Evolutionary conservation across 2,329 filamentous ascomycete species (phyloP).

Genomic region (Ophiostoma australiae): DNA sequence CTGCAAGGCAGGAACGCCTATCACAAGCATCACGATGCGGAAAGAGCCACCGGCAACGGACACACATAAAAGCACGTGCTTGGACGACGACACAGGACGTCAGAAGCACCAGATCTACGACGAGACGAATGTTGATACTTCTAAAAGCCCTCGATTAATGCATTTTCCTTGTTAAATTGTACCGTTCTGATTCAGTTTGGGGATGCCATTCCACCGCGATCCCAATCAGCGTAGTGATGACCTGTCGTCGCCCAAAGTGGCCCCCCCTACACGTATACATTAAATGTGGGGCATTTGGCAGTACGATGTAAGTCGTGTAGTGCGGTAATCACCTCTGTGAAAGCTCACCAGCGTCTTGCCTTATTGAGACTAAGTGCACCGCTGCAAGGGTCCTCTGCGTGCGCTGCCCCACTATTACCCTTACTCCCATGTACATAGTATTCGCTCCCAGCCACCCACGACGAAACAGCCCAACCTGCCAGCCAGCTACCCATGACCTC

Average conservation of each 20-base stretch:
- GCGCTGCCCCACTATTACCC: background rate
- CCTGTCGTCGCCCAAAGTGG: conserved; percentile 8
- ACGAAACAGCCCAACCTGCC: conserved; percentile 18
- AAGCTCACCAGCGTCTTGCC: background rate
- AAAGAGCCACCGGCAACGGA: background rate
- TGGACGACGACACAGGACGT: conserved; percentile 2
- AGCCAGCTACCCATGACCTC: background rate
- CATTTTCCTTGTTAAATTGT: background rate
- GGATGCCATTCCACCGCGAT: background rate
- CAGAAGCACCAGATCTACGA: conserved; percentile 5
- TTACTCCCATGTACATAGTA: background rate
- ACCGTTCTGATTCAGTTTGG: background rate
- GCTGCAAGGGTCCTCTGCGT: background rate
- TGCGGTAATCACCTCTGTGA: background rate
- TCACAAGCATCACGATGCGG: background rate
- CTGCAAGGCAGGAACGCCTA: background rate
- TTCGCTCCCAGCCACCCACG: conserved; percentile 11
- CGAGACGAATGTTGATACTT: background rate
- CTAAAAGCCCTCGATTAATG: background rate
- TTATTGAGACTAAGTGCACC: background rate
- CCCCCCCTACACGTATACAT: background rate
- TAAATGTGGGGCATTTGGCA: background rate
- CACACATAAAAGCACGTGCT: background rate
- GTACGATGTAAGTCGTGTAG: background rate
- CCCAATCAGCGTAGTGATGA: background rate